phyloP scores from a whole-genome alignment of 73 alveolate genomes.

The Urostyla sp. region DNA sequence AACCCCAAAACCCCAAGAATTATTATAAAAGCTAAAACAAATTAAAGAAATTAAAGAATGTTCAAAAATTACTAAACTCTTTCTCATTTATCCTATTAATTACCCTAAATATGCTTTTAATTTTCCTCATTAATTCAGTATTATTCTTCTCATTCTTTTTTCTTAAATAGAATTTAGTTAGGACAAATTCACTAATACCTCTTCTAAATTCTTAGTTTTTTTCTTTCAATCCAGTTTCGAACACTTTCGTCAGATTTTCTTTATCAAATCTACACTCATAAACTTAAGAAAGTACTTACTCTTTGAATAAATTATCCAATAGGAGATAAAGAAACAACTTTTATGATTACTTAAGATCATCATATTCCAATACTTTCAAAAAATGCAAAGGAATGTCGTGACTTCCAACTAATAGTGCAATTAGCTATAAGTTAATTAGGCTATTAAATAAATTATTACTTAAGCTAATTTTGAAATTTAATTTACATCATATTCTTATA shows the following conservation, averaged over 20 bases:
- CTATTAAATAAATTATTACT: too few species aligned
- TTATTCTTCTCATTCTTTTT: slow-evolving; percentile 48
- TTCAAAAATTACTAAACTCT: neutral
- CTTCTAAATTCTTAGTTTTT: slow-evolving; percentile 25
- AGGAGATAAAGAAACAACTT: slow-evolving; percentile 5
- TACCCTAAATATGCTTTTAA: slow-evolving; percentile 24
- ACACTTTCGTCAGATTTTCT: slow-evolving; percentile 8
- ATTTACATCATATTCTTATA: slow-evolving; percentile 29
- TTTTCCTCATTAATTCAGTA: neutral
- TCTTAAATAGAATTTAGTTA: slow-evolving; percentile 41
- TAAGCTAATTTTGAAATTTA: slow-evolving; percentile 56
- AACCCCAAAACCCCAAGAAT: slow-evolving; percentile 33
- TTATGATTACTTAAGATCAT: slow-evolving; percentile 6
- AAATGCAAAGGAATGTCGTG: slow-evolving; percentile 41
- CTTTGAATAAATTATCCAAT: slow-evolving; percentile 3
- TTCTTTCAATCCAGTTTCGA: slow-evolving; percentile 19
- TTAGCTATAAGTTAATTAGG: too few species aligned
- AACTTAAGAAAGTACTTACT: neutral
- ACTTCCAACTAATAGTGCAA: slow-evolving; percentile 27
- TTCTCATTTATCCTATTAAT: slow-evolving; percentile 19
- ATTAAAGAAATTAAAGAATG: neutral
- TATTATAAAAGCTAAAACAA: neutral
- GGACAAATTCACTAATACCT: slow-evolving; percentile 35
- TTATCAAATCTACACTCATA: neutral
- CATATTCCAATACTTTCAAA: slow-evolving; percentile 29